A percentile compares a stretch with the other conserved stretches of the same genome.
Evolutionary conservation across 495 filamentous ascomycete genomes (phyloP).

Genomic region (Neurospora tetrasperma): DNA sequence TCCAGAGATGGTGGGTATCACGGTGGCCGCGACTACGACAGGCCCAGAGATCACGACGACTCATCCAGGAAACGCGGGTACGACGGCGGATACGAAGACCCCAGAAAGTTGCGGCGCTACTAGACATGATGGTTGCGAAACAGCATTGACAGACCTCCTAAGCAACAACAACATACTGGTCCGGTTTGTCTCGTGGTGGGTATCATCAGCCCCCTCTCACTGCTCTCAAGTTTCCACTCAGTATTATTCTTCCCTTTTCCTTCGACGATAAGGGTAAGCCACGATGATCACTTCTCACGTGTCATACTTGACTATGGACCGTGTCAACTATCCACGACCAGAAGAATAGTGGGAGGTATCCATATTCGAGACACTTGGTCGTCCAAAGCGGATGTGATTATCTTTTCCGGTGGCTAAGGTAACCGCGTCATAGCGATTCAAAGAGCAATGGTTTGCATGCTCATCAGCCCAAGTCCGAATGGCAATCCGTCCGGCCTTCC

Average conservation of each 20-base stretch:
- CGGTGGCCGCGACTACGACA: slow-evolving; percentile 32
- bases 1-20: slow-evolving; percentile 42
- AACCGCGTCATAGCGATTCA: neutral
- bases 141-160: slow-evolving; percentile 14
- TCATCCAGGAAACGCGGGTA: slow-evolving; percentile 47
- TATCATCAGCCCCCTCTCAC: slow-evolving; percentile 23
- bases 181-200: slow-evolving; percentile 33
- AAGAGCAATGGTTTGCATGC: neutral
- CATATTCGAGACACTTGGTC: neutral
- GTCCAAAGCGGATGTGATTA: neutral
- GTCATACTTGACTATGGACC: slow-evolving; percentile 13
- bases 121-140: slow-evolving; percentile 20
- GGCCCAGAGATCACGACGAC: slow-evolving; percentile 44
- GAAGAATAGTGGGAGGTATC: slow-evolving; percentile 4
- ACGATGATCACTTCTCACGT: slow-evolving; percentile 5
- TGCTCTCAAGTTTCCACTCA: slow-evolving; percentile 23
- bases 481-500: neutral
- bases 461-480: neutral
- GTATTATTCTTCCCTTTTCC: slow-evolving; percentile 33
- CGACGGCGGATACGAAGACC: slow-evolving; percentile 67
- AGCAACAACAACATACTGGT: slow-evolving; percentile 16
- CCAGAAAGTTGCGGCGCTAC: slow-evolving; percentile 70
- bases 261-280: slow-evolving; percentile 56
- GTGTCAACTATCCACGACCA: neutral
- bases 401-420: neutral